Evolutionary conservation across 306 rosid species (phyloP).

Genomic region (Vigna nakashimae): DNA sequence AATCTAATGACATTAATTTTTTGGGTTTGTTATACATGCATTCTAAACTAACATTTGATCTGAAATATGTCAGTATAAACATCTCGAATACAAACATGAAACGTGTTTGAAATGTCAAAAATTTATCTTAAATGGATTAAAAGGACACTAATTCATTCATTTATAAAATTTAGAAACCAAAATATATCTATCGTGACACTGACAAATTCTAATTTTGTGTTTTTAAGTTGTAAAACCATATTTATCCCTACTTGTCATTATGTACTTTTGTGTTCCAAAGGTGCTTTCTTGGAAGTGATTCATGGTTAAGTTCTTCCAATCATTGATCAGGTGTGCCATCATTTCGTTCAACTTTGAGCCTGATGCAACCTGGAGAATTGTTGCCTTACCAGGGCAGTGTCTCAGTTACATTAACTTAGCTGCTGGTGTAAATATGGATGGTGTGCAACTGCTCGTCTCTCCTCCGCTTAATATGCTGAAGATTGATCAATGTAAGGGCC

Average conservation of each 20-base stretch:
- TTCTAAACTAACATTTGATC: too few species aligned
- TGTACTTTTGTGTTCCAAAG: not conserved
- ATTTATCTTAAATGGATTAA: too few species aligned
- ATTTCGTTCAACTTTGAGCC: conserved; percentile 53
- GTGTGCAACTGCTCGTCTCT: conserved; percentile 62
- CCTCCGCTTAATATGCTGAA: conserved; percentile 57
- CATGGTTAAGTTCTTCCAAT: conserved; percentile 33
- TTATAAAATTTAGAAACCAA: too few species aligned
- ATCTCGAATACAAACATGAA: fast-evolving
- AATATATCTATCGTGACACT: too few species aligned
- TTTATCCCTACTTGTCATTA: conserved; percentile 16
- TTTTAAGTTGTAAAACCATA: not conserved
- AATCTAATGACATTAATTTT: too few species aligned
- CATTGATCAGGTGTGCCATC: conserved; percentile 65
- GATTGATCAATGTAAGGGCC: conserved; percentile 53
- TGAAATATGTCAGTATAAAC: too few species aligned
- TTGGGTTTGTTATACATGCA: too few species aligned
- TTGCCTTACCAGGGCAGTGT: conserved; percentile 56
- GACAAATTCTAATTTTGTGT: too few species aligned
- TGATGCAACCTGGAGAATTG: conserved; percentile 65
- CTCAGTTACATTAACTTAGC: conserved; percentile 49
- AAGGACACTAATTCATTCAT: too few species aligned
- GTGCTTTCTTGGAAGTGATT: conserved; percentile 20
- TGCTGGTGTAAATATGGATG: conserved; percentile 59
- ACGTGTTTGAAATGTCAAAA: too few species aligned